These are phyloP conservation scores for Anthracocystis setariae DNA, from an alignment of 1,284 basidiomycete genomes.

Conservation along the genomic window DNA sequence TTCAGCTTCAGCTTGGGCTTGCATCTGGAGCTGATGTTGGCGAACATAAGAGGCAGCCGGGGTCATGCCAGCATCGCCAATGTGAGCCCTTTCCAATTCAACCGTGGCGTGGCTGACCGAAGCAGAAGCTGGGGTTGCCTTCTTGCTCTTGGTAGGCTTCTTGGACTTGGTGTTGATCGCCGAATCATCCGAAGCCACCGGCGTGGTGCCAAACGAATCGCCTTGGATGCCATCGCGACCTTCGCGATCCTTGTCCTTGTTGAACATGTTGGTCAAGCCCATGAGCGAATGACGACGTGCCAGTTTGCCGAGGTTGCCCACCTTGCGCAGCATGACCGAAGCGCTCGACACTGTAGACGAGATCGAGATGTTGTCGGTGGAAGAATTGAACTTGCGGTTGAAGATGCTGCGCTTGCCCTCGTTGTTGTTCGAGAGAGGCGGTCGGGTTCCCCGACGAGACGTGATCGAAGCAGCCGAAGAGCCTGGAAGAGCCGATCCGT, in stretches of 20 bases:
- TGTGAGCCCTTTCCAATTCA: slow-evolving; percentile 77
- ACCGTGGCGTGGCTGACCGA: slow-evolving; percentile 84
- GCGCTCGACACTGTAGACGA: slow-evolving; percentile 96
- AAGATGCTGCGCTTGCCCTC: slow-evolving; percentile 74
- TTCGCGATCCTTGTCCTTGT: slow-evolving; percentile 76
- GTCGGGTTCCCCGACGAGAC: slow-evolving; percentile 55
- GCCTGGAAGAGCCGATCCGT: slow-evolving; percentile 41
- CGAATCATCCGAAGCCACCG: slow-evolving; percentile 69
- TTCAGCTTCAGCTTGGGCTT: slow-evolving; percentile 66
- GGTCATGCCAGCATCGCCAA: slow-evolving; percentile 80
- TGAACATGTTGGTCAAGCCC: slow-evolving; percentile 83
- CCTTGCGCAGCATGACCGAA: slow-evolving; percentile 95
- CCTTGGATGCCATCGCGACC: slow-evolving; percentile 70
- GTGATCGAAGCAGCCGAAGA: slow-evolving; percentile 63
- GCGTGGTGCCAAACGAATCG: slow-evolving; percentile 72
- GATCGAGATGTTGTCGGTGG: slow-evolving; percentile 96
- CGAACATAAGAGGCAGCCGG: slow-evolving; percentile 90
- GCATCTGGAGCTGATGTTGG: slow-evolving; percentile 81
- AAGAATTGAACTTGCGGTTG: slow-evolving; percentile 89
- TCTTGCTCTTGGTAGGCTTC: slow-evolving; percentile 70
- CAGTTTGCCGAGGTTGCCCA: slow-evolving; percentile 91
- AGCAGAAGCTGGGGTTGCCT: slow-evolving; percentile 77
- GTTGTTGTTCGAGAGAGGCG: slow-evolving; percentile 52
- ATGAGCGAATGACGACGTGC: slow-evolving; percentile 87
- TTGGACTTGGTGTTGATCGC: slow-evolving; percentile 42